A percentile compares a stretch with the other conserved stretches of the same genome.
Evolutionary conservation across 331 rosid species (phyloP).

Genomic region (Cydonia oblonga): DNA sequence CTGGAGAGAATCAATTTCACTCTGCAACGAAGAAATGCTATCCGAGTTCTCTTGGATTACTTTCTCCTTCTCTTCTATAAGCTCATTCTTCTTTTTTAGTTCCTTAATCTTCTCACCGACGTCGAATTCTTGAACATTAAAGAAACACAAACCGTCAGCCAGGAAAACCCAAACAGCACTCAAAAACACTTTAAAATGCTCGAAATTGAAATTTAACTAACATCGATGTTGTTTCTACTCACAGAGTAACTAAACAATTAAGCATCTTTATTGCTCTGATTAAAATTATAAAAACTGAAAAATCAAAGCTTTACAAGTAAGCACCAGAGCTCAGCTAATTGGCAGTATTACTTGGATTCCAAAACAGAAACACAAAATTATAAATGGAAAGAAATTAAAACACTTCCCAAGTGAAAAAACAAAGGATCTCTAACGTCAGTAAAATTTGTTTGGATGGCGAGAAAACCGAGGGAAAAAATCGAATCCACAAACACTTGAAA

Average conservation of each 20-base stretch:
- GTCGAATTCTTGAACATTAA: slow-evolving; percentile 38
- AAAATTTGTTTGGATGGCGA: neutral
- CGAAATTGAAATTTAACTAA: neutral
- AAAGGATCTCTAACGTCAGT: neutral
- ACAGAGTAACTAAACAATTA: neutral
- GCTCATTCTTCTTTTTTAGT: slow-evolving; percentile 44
- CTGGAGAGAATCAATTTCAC: slow-evolving; percentile 70
- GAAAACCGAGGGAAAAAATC: neutral
- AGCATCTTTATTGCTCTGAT: neutral
- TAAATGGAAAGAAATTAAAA: neutral
- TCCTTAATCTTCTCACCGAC: slow-evolving; percentile 42
- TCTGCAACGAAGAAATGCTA: slow-evolving; percentile 43
- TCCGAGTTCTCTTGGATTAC: slow-evolving; percentile 36
- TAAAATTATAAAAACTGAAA: neutral
- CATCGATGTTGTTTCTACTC: neutral
- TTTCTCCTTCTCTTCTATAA: slow-evolving; percentile 48
- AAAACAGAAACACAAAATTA: neutral
- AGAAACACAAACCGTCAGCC: slow-evolving; percentile 16
- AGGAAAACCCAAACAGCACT: neutral
- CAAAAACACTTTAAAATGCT: neutral
- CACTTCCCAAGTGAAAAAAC: neutral
- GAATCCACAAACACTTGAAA: neutral
- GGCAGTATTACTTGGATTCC: neutral
- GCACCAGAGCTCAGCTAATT: neutral
- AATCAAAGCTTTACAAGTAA: neutral